Conservation (phyloP, 352 stramenopile species). For the Globisporangium irregulare region DNA sequence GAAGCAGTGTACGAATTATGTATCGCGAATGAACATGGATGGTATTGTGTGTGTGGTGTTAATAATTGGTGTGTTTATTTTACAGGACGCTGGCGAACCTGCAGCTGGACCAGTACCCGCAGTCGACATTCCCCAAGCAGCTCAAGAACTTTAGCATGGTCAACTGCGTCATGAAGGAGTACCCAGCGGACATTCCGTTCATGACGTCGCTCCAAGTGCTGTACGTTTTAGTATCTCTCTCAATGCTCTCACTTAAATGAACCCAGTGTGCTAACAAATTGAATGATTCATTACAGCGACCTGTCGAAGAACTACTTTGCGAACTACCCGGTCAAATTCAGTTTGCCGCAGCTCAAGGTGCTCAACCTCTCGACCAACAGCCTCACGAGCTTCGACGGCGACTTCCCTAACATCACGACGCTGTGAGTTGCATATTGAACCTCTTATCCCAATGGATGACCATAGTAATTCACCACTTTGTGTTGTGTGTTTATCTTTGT, state of each 20-base stretch:
- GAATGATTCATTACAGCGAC: conserved; percentile 25
- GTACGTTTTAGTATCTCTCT: conserved; percentile 26
- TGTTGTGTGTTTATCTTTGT: neutral
- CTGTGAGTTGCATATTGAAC: conserved; percentile 29
- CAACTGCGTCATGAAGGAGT: conserved; percentile 52
- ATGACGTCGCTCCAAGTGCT: conserved; percentile 50
- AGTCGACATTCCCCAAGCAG: conserved; percentile 49
- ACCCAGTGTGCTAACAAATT: neutral
- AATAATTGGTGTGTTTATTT: conserved; percentile 14
- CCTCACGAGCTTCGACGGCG: conserved; percentile 41
- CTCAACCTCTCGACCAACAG: conserved; percentile 62
- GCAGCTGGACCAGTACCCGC: conserved; percentile 34
- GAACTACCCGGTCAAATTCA: conserved; percentile 51
- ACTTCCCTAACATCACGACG: conserved; percentile 43
- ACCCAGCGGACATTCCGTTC: conserved; percentile 46
- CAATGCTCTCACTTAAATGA: neutral
- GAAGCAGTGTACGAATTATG: conserved; percentile 35
- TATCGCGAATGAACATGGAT: neutral
- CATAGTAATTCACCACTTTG: neutral
- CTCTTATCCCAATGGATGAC: neutral
- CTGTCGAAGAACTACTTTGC: conserved; percentile 54
- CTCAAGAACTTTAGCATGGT: conserved; percentile 51
- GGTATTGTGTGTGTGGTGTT: neutral
- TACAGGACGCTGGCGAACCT: conserved; percentile 54
- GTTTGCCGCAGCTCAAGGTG: conserved; percentile 29